Evolutionary conservation across 2,329 filamentous ascomycete genomes (phyloP).

Genomic region (Talaromyces piceae): DNA sequence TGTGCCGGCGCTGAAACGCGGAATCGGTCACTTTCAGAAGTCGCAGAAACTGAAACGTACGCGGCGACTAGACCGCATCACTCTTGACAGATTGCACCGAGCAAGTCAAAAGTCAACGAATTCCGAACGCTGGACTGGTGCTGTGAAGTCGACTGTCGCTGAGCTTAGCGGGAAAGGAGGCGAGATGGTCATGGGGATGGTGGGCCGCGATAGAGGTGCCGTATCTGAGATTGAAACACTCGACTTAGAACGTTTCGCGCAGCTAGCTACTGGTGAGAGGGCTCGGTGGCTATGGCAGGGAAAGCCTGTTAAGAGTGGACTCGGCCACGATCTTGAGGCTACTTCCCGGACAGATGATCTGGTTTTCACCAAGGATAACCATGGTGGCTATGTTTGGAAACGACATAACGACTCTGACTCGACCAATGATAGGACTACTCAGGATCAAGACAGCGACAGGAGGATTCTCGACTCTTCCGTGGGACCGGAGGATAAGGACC

Average conservation of each 20-base stretch:
- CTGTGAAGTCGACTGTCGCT: constrained; percentile 89
- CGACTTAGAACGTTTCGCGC: constrained; percentile 77
- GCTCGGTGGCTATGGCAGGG: constrained; percentile 94
- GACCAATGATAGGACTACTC: constrained; percentile 21
- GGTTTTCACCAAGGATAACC: constrained; percentile 40
- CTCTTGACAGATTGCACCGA: constrained; percentile 70
- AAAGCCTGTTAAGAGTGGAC: constrained; percentile 62
- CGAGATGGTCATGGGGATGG: constrained; percentile 93
- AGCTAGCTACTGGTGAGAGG: constrained; percentile 69
- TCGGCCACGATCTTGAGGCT: constrained; percentile 24
- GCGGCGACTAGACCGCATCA: constrained; percentile 72
- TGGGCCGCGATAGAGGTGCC: constrained; percentile 78
- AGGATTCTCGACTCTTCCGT: constrained; percentile 22
- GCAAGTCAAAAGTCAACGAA: constrained; percentile 85
- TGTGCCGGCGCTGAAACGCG: constrained; percentile 69
- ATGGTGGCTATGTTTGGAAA: constrained; percentile 40
- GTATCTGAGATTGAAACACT: constrained; percentile 89
- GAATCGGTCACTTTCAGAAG: constrained; percentile 84
- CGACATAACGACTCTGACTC: constrained; percentile 34
- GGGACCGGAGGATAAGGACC: constrained; percentile 32
- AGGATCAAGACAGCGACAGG: constrained; percentile 24
- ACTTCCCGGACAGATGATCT: constrained; percentile 31
- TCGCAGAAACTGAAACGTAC: constrained; percentile 72
- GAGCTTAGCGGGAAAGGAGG: constrained; percentile 91
- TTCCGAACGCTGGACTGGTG: constrained; percentile 82